Conservation (phyloP, 441 rosid genomes). For the Iberis amara region DNA sequence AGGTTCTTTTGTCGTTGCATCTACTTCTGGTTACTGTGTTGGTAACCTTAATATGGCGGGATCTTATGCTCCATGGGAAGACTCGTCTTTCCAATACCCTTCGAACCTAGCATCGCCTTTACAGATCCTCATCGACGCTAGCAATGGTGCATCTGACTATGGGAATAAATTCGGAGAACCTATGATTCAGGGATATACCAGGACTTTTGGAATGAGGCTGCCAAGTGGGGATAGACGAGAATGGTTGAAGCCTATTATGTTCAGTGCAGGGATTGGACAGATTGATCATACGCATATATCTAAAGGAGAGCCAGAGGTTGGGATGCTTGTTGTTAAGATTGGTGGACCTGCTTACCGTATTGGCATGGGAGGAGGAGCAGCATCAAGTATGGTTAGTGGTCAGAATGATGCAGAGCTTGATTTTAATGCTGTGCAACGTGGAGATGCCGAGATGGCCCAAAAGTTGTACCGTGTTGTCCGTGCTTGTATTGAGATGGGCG, state of each 20-base stretch:
- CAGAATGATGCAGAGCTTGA: conserved; percentile 94
- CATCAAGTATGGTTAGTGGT: conserved; percentile 96
- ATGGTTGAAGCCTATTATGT: conserved; percentile 99
- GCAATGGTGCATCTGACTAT: conserved; percentile 95
- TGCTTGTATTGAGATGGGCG: conserved; percentile 90
- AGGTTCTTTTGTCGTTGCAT: conserved; percentile 84
- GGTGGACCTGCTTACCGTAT: conserved; percentile 98
- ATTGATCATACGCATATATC: conserved; percentile 80
- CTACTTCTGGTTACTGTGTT: conserved; percentile 85
- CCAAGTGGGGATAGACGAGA: conserved; percentile 89
- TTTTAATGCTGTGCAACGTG: conserved; percentile 95
- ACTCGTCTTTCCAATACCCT: conserved; percentile 67
- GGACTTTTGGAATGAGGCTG: conserved; percentile 93
- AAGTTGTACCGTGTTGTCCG: conserved; percentile 87
- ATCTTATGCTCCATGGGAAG: conserved; percentile 90
- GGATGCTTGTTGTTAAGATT: conserved; percentile 91
- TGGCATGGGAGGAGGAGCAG: conserved; percentile 99
- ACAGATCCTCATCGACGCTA: conserved; percentile 82
- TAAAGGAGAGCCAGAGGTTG: conserved; percentile 82
- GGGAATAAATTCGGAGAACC: conserved; percentile 98
- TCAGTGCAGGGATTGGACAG: conserved; percentile 89
- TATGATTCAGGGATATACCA: conserved; percentile 78
- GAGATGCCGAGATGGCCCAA: conserved; percentile 98
- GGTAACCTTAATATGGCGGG: conserved; percentile 82
- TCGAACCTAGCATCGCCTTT: conserved; percentile 83